Conservation (phyloP, 192 early-diverging fungal species). For the Cetraspora pellucida region DNA sequence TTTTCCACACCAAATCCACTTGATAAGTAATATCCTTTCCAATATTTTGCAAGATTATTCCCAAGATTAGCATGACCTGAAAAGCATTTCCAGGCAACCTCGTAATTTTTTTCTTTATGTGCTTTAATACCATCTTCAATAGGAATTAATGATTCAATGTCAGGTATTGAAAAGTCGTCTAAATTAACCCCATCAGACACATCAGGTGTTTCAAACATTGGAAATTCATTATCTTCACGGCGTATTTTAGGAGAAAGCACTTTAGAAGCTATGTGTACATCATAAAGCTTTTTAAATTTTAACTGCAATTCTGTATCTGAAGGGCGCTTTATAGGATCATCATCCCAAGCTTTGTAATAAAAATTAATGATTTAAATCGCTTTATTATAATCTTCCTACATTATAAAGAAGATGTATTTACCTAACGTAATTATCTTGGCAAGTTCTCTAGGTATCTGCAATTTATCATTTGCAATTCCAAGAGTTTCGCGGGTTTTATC, state of each 20-base stretch:
- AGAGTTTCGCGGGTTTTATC: background rate
- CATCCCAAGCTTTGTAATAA: too few relatives aligned
- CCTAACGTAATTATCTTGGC: too few relatives aligned
- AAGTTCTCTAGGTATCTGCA: background rate
- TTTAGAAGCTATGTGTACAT: too few relatives aligned
- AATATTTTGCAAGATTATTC: slow-evolving; percentile 20
- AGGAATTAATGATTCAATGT: background rate
- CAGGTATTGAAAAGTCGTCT: background rate
- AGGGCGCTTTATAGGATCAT: background rate
- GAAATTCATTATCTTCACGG: too few relatives aligned
- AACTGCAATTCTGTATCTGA: too few relatives aligned
- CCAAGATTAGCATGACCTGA: slow-evolving; percentile 1
- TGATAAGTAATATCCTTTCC: slow-evolving; percentile 20
- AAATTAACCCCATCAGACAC: too few relatives aligned
- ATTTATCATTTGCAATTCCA: background rate
- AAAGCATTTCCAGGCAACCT: slow-evolving; percentile 22
- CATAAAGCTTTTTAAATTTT: too few relatives aligned
- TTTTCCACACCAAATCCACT: slow-evolving; percentile 16
- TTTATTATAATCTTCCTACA: too few relatives aligned
- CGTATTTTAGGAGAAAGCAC: too few relatives aligned
- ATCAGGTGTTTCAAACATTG: too few relatives aligned
- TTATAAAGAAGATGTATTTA: too few relatives aligned
- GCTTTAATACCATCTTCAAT: slow-evolving; percentile 22
- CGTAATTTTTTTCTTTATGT: background rate
- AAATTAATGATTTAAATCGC: too few relatives aligned